phyloP scores from a whole-genome alignment of 2,329 filamentous ascomycete species.

The Colletotrichum somersetense region DNA sequence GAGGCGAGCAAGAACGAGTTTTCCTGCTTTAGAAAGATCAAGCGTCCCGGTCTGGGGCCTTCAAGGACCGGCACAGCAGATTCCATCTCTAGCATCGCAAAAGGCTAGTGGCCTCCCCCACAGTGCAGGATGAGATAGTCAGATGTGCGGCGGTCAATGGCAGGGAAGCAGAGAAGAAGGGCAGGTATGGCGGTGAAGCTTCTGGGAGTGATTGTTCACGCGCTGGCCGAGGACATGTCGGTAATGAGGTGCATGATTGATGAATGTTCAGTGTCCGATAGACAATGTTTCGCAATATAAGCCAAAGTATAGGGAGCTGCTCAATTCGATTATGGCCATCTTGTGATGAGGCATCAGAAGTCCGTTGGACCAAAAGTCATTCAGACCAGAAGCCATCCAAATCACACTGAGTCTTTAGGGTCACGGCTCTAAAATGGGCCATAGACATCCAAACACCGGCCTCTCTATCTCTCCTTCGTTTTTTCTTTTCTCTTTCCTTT shows the following conservation, averaged over 20 bases:
- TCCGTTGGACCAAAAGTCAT: neutral
- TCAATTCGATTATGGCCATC: neutral
- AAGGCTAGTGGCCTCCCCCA: constrained; percentile 39
- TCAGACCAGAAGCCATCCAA: neutral
- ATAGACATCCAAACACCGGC: neutral
- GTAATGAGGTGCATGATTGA: constrained; percentile 14
- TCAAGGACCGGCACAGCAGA: constrained; percentile 52
- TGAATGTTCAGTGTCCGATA: constrained; percentile 26
- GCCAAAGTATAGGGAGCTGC: neutral
- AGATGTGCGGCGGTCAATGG: neutral
- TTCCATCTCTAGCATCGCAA: constrained; percentile 46
- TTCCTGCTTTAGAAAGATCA: constrained; percentile 81
- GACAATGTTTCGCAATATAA: constrained; percentile 28
- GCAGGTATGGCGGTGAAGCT: neutral
- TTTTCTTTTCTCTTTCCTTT: too few species aligned
- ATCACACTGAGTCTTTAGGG: neutral
- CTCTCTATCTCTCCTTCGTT: too few species aligned
- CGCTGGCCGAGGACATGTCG: neutral
- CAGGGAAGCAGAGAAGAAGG: neutral
- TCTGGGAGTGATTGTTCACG: neutral
- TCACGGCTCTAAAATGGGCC: neutral
- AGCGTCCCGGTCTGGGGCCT: constrained; percentile 55
- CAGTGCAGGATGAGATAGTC: constrained; percentile 31
- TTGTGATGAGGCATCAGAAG: neutral
- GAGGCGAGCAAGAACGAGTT: constrained; percentile 89